Base-by-base conservation (phyloP, 2,329 filamentous ascomycete genomes). In the Raffaelea deltoideospora region DNA sequence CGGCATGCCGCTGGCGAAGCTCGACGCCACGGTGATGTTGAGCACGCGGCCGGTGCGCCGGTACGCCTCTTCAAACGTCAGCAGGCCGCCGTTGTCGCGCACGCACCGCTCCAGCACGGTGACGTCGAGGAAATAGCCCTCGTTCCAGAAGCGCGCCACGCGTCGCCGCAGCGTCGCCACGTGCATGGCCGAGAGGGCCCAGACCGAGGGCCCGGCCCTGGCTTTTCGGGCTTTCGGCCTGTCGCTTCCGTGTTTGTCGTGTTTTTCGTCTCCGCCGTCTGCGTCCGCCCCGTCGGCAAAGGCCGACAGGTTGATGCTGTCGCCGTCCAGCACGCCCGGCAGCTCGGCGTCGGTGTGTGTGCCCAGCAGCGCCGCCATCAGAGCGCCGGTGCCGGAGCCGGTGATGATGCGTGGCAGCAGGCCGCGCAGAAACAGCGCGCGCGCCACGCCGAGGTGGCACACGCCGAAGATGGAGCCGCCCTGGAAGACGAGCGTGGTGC, bases 11-110 rank as follows among this genome's bases (percentile, higher is more conserved):
- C 28, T 76, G 42, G 77, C 73, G 6, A 73, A 75, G 18, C 75
- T 76, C 2, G 80, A 83, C 0, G 82, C 81, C 18, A 95, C 78
- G 0, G 86, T 94, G 45, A 96, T 95, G 53, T 95, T 95, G 47
- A 96, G 62, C 4, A 93, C 76, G 35, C 85, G 68, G 51, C 90
- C 90, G 28, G 85, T 94, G 42, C 76, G 74, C 35, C 77, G 72
- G 50, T 87, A 94, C 1, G 88, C 88, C 58, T 95, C 88, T 55
- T 92, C 84, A 50, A 96, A 96, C 0, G 87, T 95, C 43, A 93
- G 54, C 48, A 94, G 81, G 10, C 86, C 87, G 13, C 94, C 76
- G 46, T 94, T 93, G 13, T 78, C 75, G 39, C 79, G 71, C 13
- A 95, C 79, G 46, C 84, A 88, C 40, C 87, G 74, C 51, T 92